Conservation (phyloP, 352 stramenopile genomes). For the Poterioochromonas sp. region DNA sequence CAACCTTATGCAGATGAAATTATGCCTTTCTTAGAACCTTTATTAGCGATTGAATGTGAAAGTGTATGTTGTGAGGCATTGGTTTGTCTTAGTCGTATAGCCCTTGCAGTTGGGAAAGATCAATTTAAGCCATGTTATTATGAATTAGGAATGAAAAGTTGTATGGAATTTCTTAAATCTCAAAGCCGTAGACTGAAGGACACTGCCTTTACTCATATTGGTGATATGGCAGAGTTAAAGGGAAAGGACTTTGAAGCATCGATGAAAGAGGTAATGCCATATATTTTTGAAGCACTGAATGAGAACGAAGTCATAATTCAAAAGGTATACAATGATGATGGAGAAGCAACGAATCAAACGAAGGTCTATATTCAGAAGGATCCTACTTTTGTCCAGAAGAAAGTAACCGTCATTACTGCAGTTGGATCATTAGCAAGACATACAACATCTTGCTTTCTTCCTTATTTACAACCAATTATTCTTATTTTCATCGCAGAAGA, state of each 20-base stretch:
- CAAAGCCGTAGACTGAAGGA: slow-evolving; percentile 92
- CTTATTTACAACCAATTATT: slow-evolving; percentile 72
- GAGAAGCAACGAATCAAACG: slow-evolving; percentile 62
- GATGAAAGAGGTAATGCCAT: slow-evolving; percentile 63
- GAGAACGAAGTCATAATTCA: slow-evolving; percentile 50
- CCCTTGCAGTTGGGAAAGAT: slow-evolving; percentile 86
- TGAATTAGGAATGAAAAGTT: slow-evolving; percentile 74
- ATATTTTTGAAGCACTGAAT: slow-evolving; percentile 56
- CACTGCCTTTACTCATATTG: slow-evolving; percentile 94
- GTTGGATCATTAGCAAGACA: slow-evolving; percentile 88
- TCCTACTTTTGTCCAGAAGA: too few relatives aligned
- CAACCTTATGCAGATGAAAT: slow-evolving; percentile 84
- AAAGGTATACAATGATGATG: slow-evolving; percentile 41
- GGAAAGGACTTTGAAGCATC: slow-evolving; percentile 52
- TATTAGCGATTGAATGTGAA: slow-evolving; percentile 80
- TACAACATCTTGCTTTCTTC: slow-evolving; percentile 76
- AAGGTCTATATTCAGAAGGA: slow-evolving; percentile 73
- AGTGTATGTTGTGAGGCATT: slow-evolving; percentile 86
- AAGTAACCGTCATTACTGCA: slow-evolving; percentile 84
- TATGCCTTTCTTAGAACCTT: slow-evolving; percentile 47
- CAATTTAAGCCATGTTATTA: slow-evolving; percentile 84
- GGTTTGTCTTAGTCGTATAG: slow-evolving; percentile 95
- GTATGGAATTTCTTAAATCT: slow-evolving; percentile 77
- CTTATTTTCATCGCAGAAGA: slow-evolving; percentile 73
- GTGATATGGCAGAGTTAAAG: slow-evolving; percentile 94